Evolutionary conservation across 768 basidiomycete genomes (phyloP), one percentile per base, ranked within the genome.

Genomic region (Lactarius sanguifluus): DNA sequence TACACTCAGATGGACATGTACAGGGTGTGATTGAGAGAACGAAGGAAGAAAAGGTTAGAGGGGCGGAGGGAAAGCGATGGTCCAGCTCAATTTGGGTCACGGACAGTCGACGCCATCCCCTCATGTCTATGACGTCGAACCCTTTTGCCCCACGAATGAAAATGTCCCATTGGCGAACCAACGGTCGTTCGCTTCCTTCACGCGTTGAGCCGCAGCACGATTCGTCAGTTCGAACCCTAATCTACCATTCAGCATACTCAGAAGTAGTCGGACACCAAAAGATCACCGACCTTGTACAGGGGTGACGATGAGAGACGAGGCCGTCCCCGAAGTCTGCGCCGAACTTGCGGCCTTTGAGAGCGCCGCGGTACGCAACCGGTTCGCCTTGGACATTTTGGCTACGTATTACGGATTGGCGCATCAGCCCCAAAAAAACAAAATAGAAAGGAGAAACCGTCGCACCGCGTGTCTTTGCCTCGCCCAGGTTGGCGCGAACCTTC

Each of bases 341-440:
- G 58, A 79, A 74, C 89, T 87, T 28, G 89, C 89, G 40, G 90
- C 87, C 66, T 90, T 82, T 55, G 90, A 86, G 70, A 98, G 85
- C 25, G 92, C 85, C 41, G 94, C 89, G 4, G 91, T 91, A 41
- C 97, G 88, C 60, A 96, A 81, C 73, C 94, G 94, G 80, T 97
- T 97, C 58, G 88, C 86, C 79, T 98, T 95, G 34, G 94, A 96
- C 77, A 99, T 80, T 82, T 98, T 98, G 55, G 97, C 97, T 97
- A 73, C 25, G 59, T 18, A 28, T 28, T 59, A 45, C 60, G 65
- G 43, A 59, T 28, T 8, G 28, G 71, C 57, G 62, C 64, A 57
- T 56, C 52, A 64, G 38, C 30, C 40, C 40, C 50, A 50, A 62
- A 20, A 30, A 30, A 71, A 38, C 30, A 7, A 64, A 61, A 61